phyloP scores from a whole-genome alignment of 2,329 filamentous ascomycete species.

The Colletotrichum brevisporum region DNA sequence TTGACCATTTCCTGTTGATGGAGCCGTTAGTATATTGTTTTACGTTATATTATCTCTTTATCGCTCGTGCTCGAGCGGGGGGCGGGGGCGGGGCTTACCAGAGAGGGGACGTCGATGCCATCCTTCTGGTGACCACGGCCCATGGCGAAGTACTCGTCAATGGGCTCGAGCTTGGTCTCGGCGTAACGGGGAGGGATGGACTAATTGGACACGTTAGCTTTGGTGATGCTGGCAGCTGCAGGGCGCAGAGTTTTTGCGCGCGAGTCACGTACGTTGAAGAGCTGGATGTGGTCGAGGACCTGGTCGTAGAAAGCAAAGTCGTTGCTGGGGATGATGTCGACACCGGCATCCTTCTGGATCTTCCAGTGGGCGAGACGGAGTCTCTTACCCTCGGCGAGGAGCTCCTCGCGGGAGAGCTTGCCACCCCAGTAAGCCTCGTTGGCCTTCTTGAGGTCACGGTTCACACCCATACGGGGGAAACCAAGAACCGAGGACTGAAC shows the following conservation, averaged over 20 bases:
- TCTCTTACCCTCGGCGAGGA: slow-evolving; percentile 95
- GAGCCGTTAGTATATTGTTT: slow-evolving; percentile 27
- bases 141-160: slow-evolving; percentile 99
- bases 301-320: slow-evolving; percentile 99
- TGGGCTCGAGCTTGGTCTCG: slow-evolving; percentile 85
- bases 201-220: slow-evolving; percentile 58
- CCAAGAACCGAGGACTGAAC: slow-evolving; percentile 86
- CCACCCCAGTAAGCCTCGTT: slow-evolving; percentile 98
- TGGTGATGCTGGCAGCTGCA: background rate
- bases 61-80: slow-evolving; percentile 52
- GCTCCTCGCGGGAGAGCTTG: slow-evolving; percentile 92
- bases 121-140: slow-evolving; percentile 98
- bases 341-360: slow-evolving; percentile 98
- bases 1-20: slow-evolving; percentile 89
- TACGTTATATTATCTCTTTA: slow-evolving; percentile 44
- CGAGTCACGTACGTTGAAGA: slow-evolving; percentile 84
- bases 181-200: slow-evolving; percentile 94
- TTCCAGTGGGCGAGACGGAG: slow-evolving; percentile 98
- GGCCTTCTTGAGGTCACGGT: slow-evolving; percentile 99
- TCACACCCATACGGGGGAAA: slow-evolving; percentile 98
- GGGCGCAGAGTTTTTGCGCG: background rate
- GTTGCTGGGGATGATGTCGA: slow-evolving; percentile 98
- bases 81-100: slow-evolving; percentile 55
- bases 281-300: slow-evolving; percentile 96
- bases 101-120: slow-evolving; percentile 89